Conservation (phyloP, 768 basidiomycete species). For the Kwoniella europaea region DNA sequence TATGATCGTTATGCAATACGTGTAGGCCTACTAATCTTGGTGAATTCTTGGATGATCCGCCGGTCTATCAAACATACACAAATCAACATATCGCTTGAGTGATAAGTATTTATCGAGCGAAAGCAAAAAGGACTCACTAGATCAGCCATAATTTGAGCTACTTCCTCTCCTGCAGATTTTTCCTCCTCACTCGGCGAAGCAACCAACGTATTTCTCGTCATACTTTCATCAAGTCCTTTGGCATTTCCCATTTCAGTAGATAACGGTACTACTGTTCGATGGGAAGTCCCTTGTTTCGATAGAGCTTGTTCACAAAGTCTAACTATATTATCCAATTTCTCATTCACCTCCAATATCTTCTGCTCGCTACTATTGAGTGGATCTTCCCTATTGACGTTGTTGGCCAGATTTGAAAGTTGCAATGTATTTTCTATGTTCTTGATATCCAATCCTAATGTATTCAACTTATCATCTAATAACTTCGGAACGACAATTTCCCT, state of each 20-base stretch:
- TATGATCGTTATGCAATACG: conserved; percentile 38
- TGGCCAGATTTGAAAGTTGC: conserved; percentile 36
- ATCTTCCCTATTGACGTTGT: conserved; percentile 12
- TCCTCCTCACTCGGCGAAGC: conserved; percentile 34
- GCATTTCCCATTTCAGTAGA: background rate
- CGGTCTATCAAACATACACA: no score
- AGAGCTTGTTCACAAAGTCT: conserved; percentile 44
- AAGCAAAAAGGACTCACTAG: conserved; percentile 33
- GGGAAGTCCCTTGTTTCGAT: background rate
- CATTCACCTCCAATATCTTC: conserved; percentile 33
- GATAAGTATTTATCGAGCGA: background rate
- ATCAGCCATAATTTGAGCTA: conserved; percentile 52
- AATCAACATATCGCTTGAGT: background rate
- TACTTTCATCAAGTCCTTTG: background rate
- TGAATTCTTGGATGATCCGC: conserved; percentile 40
- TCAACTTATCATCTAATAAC: conserved; percentile 35
- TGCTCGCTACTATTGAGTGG: background rate
- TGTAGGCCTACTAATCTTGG: conserved; percentile 41
- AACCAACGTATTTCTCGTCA: background rate
- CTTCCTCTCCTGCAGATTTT: conserved; percentile 47
- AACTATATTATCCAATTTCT: conserved; percentile 49
- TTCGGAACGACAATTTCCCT: conserved; percentile 7
- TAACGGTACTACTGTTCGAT: background rate
- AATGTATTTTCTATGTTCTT: conserved; percentile 49
- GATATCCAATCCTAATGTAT: conserved; percentile 42